Conservation (phyloP, 2,329 filamentous ascomycete genomes). For the Teratosphaeria nubilosa region DNA sequence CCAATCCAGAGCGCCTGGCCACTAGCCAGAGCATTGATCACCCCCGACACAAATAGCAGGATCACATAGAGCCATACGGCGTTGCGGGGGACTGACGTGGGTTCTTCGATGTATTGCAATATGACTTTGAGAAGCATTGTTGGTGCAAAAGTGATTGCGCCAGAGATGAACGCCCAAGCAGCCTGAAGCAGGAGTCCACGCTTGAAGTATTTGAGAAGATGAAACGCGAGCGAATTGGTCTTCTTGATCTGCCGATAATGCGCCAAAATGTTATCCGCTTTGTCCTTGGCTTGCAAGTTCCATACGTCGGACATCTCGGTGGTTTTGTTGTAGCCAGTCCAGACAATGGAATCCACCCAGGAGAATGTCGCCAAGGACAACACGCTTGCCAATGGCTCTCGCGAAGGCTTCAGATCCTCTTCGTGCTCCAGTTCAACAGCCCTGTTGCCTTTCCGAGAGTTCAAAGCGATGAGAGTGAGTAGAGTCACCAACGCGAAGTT, state of each 20-base stretch:
- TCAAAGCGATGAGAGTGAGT: slow-evolving; percentile 65
- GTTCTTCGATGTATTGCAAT: slow-evolving; percentile 84
- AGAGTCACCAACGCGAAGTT: slow-evolving; percentile 68
- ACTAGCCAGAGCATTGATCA: slow-evolving; percentile 71
- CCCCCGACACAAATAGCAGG: slow-evolving; percentile 72
- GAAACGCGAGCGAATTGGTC: slow-evolving; percentile 66
- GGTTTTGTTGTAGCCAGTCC: slow-evolving; percentile 75
- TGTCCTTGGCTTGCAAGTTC: slow-evolving; percentile 82
- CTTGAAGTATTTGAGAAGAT: slow-evolving; percentile 78
- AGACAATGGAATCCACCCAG: slow-evolving; percentile 85
- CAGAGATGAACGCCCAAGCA: slow-evolving; percentile 66
- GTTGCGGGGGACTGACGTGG: slow-evolving; percentile 63
- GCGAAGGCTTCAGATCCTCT: slow-evolving; percentile 74
- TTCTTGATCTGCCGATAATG: slow-evolving; percentile 80
- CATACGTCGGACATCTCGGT: slow-evolving; percentile 80
- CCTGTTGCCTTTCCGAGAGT: slow-evolving; percentile 85
- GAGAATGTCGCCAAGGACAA: slow-evolving; percentile 79
- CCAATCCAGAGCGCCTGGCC: slow-evolving; percentile 87
- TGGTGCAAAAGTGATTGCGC: slow-evolving; percentile 79
- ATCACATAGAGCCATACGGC: slow-evolving; percentile 96
- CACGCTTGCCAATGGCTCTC: slow-evolving; percentile 77
- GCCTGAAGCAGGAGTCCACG: slow-evolving; percentile 65
- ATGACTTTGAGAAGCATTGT: slow-evolving; percentile 87
- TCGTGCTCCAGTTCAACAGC: slow-evolving; percentile 81
- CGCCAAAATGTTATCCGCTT: slow-evolving; percentile 68